A percentile compares a stretch with the other conserved stretches of the same genome.
These are phyloP conservation scores for Sclerotinia sclerotiorum DNA, from an alignment of 2,329 filamentous ascomycete species.

Conservation along the genomic window DNA sequence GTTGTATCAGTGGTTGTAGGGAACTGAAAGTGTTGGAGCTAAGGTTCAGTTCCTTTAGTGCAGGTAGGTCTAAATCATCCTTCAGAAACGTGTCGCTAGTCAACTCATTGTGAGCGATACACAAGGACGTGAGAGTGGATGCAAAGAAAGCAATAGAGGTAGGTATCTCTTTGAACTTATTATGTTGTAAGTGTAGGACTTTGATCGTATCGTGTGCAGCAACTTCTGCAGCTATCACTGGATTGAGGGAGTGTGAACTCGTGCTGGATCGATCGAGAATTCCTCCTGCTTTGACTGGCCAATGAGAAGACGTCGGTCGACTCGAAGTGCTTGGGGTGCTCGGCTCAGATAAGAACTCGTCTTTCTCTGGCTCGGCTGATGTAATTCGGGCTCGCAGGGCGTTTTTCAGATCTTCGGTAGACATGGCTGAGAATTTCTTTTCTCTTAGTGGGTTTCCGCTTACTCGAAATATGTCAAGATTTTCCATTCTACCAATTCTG, in stretches of 20 bases:
- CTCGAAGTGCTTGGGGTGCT: constrained; percentile 29
- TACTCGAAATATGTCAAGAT: constrained; percentile 70
- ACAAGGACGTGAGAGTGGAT: constrained; percentile 67
- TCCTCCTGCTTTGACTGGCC: constrained; percentile 44
- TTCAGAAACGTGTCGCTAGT: constrained; percentile 64
- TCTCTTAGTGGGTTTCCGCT: constrained; percentile 89
- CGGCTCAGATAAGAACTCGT: constrained; percentile 34
- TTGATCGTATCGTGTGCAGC: constrained; percentile 53
- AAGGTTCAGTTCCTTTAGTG: constrained; percentile 75
- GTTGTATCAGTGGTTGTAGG: constrained; percentile 62
- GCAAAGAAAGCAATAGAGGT: constrained; percentile 68
- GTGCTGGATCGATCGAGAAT: constrained; percentile 70
- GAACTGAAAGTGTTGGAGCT: constrained; percentile 71
- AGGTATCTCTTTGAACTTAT: constrained; percentile 70
- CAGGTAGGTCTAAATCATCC: constrained; percentile 66
- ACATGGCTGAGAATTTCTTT: constrained; percentile 79
- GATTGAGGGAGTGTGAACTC: constrained; percentile 59
- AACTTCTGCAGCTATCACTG: constrained; percentile 56
- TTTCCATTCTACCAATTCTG: constrained; percentile 77
- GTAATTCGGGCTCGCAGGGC: constrained; percentile 66
- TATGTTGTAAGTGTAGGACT: constrained; percentile 72
- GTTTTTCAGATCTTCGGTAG: constrained; percentile 77
- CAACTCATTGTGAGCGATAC: constrained; percentile 73
- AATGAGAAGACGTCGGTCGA: constrained; percentile 33
- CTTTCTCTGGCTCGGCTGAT: constrained; percentile 44